These are phyloP conservation scores for Peziza echinospora DNA, from an alignment of 495 filamentous ascomycete species.

Conservation along the genomic window DNA sequence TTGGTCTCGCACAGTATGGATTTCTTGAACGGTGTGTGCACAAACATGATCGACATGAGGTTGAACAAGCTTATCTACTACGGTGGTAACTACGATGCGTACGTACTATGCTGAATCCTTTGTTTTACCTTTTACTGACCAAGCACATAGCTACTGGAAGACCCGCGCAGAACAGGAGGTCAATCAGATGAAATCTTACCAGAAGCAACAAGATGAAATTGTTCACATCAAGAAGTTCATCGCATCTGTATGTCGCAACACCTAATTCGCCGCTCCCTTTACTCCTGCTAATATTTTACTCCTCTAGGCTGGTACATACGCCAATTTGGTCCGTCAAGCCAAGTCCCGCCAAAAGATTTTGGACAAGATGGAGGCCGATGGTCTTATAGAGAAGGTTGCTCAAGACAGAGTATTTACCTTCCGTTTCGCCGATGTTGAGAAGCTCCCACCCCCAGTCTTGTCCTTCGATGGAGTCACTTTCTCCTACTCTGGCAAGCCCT, in stretches of 20 bases:
- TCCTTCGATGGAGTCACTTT: slow-evolving; percentile 95
- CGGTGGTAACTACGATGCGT: slow-evolving; percentile 96
- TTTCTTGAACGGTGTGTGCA: slow-evolving; percentile 98
- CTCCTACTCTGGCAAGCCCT: slow-evolving; percentile 75
- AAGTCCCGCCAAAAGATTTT: slow-evolving; percentile 99
- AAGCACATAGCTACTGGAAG: slow-evolving; percentile 46
- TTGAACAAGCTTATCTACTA: slow-evolving; percentile 83
- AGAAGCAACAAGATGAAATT: slow-evolving; percentile 98
- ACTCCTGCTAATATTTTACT: background rate
- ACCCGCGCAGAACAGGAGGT: slow-evolving; percentile 82
- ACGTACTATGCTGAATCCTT: slow-evolving; percentile 4
- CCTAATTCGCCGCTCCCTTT: background rate
- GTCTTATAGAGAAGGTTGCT: slow-evolving; percentile 79
- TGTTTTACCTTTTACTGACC: background rate
- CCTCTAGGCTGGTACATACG: slow-evolving; percentile 73
- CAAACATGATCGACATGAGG: slow-evolving; percentile 97
- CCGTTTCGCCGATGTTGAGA: slow-evolving; percentile 96
- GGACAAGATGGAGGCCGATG: slow-evolving; percentile 99
- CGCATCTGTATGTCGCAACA: slow-evolving; percentile 38
- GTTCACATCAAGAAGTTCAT: slow-evolving; percentile 99
- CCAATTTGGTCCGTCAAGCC: slow-evolving; percentile 95
- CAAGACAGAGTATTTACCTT: slow-evolving; percentile 87
- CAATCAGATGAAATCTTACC: slow-evolving; percentile 97
- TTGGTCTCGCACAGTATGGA: slow-evolving; percentile 95
- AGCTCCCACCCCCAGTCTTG: slow-evolving; percentile 86